Conservation (phyloP, 2,329 filamentous ascomycete genomes). For the Xylaria sp. region DNA sequence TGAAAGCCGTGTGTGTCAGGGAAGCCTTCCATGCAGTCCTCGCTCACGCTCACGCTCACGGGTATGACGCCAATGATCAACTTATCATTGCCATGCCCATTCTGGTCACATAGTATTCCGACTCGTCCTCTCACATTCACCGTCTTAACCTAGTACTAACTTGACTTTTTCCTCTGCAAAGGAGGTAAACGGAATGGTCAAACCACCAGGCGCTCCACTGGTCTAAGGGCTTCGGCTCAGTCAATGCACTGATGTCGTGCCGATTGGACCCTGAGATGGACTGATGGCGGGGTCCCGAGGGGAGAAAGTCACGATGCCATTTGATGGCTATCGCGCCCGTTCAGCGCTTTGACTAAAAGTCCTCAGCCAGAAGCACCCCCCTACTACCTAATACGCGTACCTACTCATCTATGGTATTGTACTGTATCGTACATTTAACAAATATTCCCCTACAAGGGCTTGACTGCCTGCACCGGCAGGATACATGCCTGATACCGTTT, state of each 20-base stretch:
- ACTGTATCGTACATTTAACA: not conserved
- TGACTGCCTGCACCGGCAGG: conserved; percentile 8
- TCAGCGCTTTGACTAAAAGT: not conserved
- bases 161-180: too few relatives aligned
- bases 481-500: conserved; percentile 6
- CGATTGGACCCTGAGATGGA: not conserved
- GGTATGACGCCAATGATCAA: not conserved
- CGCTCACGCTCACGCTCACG: not conserved
- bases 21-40: not conserved
- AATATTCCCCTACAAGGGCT: conserved; percentile 6
- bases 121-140: not conserved
- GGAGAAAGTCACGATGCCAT: too few relatives aligned
- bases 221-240: not conserved
- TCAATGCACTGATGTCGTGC: not conserved
- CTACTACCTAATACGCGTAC: too few relatives aligned
- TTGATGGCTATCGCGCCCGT: not conserved
- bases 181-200: too few relatives aligned
- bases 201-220: not conserved
- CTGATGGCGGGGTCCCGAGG: not conserved
- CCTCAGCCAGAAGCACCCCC: not conserved
- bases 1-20: not conserved
- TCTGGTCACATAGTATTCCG: too few relatives aligned
- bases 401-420: too few relatives aligned
- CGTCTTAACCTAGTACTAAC: too few relatives aligned
- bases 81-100: too few relatives aligned